Evolutionary conservation across 495 filamentous ascomycete genomes (phyloP), one percentile per base, ranked within the genome.

Genomic region (Xylaria bambusicola): DNA sequence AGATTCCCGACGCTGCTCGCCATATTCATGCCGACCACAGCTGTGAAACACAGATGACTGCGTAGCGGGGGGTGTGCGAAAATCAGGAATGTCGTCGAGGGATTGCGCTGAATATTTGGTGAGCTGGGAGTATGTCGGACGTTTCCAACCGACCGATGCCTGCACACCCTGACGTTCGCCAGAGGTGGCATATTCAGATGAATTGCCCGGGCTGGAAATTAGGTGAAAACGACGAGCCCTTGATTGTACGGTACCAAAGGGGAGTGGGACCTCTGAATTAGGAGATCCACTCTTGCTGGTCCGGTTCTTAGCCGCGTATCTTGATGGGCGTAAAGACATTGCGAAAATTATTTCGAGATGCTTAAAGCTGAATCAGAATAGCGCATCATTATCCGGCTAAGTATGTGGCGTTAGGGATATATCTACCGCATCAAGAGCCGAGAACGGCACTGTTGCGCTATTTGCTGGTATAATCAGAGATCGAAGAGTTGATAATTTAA

Each of bases 241-340:
- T 24, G 64, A 65, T 41, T 48, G 50, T 20, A 64, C 66, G 21
- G 62, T 69, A 23, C 62, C 62, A 56, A 47, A 58, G 21, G 64
- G 66, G 23, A 67, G 58, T 20, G 49, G 38, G 24, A 26, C 46
- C 20, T 56, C 45, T 27, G 56, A 35, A 29, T 21, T 42, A 56
- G 45, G 29, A 35, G 21, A 29, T 38, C 45, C 31, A 42, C 5
- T 36, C 29, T 61, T 27, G 53, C 46, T 26, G 41, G 46, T 10
- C 6, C 5, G 2, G 6, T 59, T 26, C 26, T 26, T 12, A 7
- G 21, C 45, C 31, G 23, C 27, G 35, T 5, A 26, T 6, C 17
- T 7, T 41, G 0, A 35, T 12, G 29, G 18, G 35, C 5, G 5
- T 6, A 15, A 26, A 45, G 46, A 18, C 46, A 44, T 58, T 24